Evolutionary conservation across 768 basidiomycete species (phyloP).

Genomic region (Agaricus subrufescens): DNA sequence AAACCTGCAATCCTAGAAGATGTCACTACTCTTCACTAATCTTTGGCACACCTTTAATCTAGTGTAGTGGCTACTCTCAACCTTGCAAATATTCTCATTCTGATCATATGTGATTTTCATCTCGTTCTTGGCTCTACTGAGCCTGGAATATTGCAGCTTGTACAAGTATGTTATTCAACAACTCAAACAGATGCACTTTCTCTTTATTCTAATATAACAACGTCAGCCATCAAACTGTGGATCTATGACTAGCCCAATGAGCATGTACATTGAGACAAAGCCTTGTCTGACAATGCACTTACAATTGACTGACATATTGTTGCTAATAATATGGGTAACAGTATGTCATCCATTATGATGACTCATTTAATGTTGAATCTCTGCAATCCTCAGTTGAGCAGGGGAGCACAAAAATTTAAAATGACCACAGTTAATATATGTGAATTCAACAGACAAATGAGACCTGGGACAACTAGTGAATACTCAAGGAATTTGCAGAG

Average conservation of each 20-base stretch:
- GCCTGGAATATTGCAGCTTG: no score
- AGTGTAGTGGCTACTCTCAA: not conserved
- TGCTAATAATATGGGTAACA: not conserved
- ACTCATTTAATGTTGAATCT: conserved; percentile 1
- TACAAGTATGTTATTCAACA: no score
- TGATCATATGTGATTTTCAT: conserved; percentile 9
- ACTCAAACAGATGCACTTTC: no score
- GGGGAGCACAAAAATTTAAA: not conserved
- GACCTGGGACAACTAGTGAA: no score
- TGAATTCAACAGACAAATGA: not conserved
- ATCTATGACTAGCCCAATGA: not conserved
- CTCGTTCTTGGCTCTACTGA: no score
- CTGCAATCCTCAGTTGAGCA: not conserved
- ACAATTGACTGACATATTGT: not conserved
- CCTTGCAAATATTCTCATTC: conserved; percentile 11
- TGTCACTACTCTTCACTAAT: not conserved
- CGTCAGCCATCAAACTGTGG: not conserved
- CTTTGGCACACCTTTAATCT: no score
- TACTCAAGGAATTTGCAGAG: no score
- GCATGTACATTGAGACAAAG: not conserved
- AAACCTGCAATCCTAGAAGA: not conserved
- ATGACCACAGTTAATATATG: not conserved
- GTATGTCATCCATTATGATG: not conserved
- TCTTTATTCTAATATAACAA: no score
- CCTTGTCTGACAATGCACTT: no score